Evolutionary conservation across 2,329 filamentous ascomycete species (phyloP).

Genomic region (Trichoderma atrobrunneum): DNA sequence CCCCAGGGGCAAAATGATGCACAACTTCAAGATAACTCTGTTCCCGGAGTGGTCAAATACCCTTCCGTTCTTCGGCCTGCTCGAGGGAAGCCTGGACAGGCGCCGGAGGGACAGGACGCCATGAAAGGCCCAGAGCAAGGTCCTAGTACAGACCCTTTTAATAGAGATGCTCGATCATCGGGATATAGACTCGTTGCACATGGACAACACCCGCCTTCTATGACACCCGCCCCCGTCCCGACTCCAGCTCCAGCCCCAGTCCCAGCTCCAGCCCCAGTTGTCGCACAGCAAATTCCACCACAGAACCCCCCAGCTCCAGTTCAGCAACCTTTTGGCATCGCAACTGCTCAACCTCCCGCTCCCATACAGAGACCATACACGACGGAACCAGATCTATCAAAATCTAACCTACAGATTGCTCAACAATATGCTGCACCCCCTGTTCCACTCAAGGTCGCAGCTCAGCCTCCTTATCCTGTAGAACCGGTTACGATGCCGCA

Average conservation of each 20-base stretch:
- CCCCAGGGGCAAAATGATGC: background rate
- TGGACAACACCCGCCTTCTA: slow-evolving; percentile 16
- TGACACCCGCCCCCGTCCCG: slow-evolving; percentile 1
- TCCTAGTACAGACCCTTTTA: background rate
- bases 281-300: background rate
- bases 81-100: slow-evolving; percentile 17
- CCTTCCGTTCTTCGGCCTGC: slow-evolving; percentile 24
- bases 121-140: background rate
- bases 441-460: background rate
- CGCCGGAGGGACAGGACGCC: background rate
- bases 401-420: background rate
- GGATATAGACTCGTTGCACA: slow-evolving; percentile 5
- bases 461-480: background rate
- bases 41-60: slow-evolving; percentile 15
- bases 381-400: background rate
- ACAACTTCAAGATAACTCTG: background rate
- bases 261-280: background rate
- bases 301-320: background rate
- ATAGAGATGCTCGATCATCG: background rate
- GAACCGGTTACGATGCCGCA: background rate
- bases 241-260: background rate
- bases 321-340: background rate
- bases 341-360: background rate
- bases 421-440: background rate
- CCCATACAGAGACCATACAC: slow-evolving; percentile 7